A percentile compares a stretch with the other conserved stretches of the same genome.
These are phyloP conservation scores for Aspergillus arachidicola DNA, from an alignment of 2,329 filamentous ascomycete species.

Conservation along the genomic window DNA sequence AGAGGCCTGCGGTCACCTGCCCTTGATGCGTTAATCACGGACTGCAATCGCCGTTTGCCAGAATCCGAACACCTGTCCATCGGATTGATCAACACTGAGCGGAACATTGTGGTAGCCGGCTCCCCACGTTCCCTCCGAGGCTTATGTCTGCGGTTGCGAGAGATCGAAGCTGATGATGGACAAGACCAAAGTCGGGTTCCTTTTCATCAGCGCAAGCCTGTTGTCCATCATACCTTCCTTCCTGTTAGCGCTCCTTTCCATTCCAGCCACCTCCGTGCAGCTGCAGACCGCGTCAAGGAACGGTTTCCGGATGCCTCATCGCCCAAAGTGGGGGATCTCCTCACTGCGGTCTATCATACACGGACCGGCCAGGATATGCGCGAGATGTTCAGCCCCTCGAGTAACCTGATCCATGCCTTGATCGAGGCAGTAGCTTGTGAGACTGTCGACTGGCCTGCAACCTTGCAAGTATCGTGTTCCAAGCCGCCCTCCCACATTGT, in stretches of 20 bases:
- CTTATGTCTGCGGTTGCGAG: neutral
- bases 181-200: constrained; percentile 26
- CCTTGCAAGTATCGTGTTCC: neutral
- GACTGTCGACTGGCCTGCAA: neutral
- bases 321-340: neutral
- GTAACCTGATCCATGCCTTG: neutral
- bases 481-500: neutral
- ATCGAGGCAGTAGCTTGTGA: neutral
- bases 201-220: constrained; percentile 34
- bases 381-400: neutral
- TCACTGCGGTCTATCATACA: neutral
- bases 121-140: constrained; percentile 27
- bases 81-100: constrained; percentile 32
- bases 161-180: neutral
- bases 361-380: neutral
- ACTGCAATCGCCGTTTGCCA: constrained; percentile 28
- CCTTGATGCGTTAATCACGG: constrained; percentile 14
- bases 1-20: neutral
- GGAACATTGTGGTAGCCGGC: constrained; percentile 35
- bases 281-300: constrained; percentile 4
- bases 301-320: neutral
- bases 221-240: constrained; percentile 34
- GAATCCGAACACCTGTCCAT: constrained; percentile 25
- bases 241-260: constrained; percentile 47
- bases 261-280: constrained; percentile 32